Conservation (phyloP, 306 rosid species). For the cucumber (Cucumis sativus) region DNA sequence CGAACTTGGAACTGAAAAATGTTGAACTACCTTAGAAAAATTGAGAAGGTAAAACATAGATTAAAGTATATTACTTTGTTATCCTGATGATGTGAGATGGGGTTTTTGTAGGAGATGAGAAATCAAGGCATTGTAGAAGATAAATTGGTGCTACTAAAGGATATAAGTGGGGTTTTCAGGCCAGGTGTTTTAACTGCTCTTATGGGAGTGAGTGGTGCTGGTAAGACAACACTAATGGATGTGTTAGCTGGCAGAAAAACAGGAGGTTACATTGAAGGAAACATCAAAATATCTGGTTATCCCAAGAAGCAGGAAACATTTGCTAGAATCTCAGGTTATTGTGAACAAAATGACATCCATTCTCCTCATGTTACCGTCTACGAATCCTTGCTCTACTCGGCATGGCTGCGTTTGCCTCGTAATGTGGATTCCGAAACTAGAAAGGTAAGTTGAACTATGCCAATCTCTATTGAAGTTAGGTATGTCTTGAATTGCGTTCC, state of each 20-base stretch:
- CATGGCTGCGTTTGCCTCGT: slow-evolving; percentile 61
- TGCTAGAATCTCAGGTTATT: slow-evolving; percentile 84
- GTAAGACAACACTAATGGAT: slow-evolving; percentile 96
- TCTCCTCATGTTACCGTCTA: slow-evolving; percentile 67
- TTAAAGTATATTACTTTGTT: not conserved
- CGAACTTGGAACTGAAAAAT: no score
- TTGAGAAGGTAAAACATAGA: not conserved
- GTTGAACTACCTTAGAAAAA: no score
- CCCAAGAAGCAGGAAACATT: slow-evolving; percentile 87
- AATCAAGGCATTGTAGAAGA: slow-evolving; percentile 48
- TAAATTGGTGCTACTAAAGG: slow-evolving; percentile 56
- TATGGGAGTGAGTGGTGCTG: slow-evolving; percentile 95
- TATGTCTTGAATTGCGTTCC: not conserved
- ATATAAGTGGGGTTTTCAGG: slow-evolving; percentile 74
- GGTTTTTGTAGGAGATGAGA: slow-evolving; percentile 48
- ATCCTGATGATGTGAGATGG: not conserved
- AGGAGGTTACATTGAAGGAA: slow-evolving; percentile 70
- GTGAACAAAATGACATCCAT: slow-evolving; percentile 86
- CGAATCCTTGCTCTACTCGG: slow-evolving; percentile 61
- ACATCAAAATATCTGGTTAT: slow-evolving; percentile 57
- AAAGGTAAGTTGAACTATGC: slow-evolving; percentile 24
- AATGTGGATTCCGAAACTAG: slow-evolving; percentile 32
- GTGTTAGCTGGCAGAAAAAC: slow-evolving; percentile 89
- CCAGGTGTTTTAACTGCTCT: slow-evolving; percentile 93
- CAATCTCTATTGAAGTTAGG: not conserved